Conservation (phyloP, 2,329 filamentous ascomycete species). For the Cladosporium sp. region DNA sequence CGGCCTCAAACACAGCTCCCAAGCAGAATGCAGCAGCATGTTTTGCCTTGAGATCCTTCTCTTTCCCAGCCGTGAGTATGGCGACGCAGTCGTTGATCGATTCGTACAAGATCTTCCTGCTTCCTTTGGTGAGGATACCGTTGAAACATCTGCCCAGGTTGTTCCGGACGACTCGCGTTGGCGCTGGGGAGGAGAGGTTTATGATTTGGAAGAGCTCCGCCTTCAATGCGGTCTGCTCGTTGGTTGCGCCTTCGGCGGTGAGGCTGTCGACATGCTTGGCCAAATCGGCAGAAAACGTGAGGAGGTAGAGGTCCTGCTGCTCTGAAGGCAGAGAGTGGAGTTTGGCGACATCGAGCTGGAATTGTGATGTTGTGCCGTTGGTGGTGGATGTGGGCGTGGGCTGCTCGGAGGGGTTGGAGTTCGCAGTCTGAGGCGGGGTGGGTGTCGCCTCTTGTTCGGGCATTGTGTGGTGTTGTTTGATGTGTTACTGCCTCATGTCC, state of each 20-base stretch:
- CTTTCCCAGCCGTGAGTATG: constrained; percentile 75
- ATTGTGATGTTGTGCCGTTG: constrained; percentile 3
- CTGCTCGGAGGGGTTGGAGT: background rate
- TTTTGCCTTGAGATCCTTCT: constrained; percentile 75
- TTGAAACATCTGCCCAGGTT: constrained; percentile 83
- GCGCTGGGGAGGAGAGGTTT: constrained; percentile 75
- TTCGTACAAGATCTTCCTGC: constrained; percentile 90
- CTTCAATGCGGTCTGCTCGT: constrained; percentile 89
- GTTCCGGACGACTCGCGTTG: constrained; percentile 85
- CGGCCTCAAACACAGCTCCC: constrained; percentile 86
- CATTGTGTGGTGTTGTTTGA: constrained; percentile 8
- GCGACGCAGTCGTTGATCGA: constrained; percentile 84
- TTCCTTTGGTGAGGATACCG: constrained; percentile 79
- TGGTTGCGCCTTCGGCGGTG: constrained; percentile 75
- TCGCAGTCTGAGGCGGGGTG: constrained; percentile 1
- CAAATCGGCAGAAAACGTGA: constrained; percentile 83
- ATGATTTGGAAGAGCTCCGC: constrained; percentile 93
- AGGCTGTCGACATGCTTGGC: constrained; percentile 77
- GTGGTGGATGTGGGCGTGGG: constrained; percentile 5
- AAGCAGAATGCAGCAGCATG: constrained; percentile 87
- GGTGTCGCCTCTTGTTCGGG: constrained; percentile 10
- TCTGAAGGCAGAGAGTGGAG: constrained; percentile 86
- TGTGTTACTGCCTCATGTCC: constrained; percentile 18
- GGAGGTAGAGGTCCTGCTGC: constrained; percentile 91
- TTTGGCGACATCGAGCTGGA: constrained; percentile 81